Evolutionary conservation across 495 filamentous ascomycete genomes (phyloP).

Genomic region (Xylaria acuta): DNA sequence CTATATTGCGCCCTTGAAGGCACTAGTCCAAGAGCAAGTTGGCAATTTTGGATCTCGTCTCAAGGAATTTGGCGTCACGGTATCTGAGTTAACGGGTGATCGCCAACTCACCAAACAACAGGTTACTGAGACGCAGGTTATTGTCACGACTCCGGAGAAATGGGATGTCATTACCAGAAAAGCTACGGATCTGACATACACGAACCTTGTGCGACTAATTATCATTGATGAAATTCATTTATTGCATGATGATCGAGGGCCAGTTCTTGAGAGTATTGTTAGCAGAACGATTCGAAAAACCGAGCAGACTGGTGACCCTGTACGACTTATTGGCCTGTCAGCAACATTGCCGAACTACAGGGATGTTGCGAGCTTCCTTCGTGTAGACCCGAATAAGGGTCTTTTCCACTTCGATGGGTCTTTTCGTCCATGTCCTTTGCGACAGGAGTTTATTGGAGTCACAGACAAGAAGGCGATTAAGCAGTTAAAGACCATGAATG

Average conservation of each 20-base stretch:
- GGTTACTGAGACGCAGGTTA: conserved; percentile 96
- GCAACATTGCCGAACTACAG: conserved; percentile 96
- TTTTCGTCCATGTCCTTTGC: conserved; percentile 89
- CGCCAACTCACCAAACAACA: conserved; percentile 98
- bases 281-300: conserved; percentile 89
- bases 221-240: conserved; percentile 99
- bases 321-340: conserved; percentile 89
- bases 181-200: conserved; percentile 95
- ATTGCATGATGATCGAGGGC: conserved; percentile 95
- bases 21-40: conserved; percentile 94
- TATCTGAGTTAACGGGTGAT: conserved; percentile 94
- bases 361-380: conserved; percentile 95
- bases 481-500: conserved; percentile 99
- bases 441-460: conserved; percentile 97
- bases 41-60: conserved; percentile 94
- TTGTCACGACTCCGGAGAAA: conserved; percentile 98
- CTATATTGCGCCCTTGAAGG: conserved; percentile 93
- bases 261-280: conserved; percentile 96
- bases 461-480: conserved; percentile 99
- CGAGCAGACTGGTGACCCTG: conserved; percentile 90
- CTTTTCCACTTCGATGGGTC: conserved; percentile 97
- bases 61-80: conserved; percentile 87
- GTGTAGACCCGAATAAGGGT: conserved; percentile 83
- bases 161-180: conserved; percentile 99
- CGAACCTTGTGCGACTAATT: conserved; percentile 90